Conservation (phyloP, 805 yeast species). For the Komagataella ulmi region DNA sequence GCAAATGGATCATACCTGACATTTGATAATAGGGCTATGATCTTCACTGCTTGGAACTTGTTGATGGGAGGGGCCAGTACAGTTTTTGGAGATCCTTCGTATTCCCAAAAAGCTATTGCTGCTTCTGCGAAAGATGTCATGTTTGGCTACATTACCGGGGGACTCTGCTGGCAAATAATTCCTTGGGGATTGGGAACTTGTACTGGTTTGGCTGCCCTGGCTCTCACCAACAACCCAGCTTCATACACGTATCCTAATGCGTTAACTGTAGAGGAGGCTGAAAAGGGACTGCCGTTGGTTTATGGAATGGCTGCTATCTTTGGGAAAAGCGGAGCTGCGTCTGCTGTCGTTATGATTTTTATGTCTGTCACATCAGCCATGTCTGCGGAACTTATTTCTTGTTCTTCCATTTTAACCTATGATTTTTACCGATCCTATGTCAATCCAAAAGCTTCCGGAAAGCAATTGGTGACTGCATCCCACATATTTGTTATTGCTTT, state of each 20-base stretch:
- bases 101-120: conserved; percentile 18
- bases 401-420: conserved; percentile 24
- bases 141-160: conserved; percentile 18
- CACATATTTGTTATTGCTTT: conserved; percentile 23
- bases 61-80: conserved; percentile 13
- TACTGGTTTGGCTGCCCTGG: conserved; percentile 21
- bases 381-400: conserved; percentile 26
- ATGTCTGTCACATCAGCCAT: conserved; percentile 28
- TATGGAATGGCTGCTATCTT: conserved; percentile 19
- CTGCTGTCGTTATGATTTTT: conserved; percentile 24
- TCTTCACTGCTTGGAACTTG: conserved; percentile 10
- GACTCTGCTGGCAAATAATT: conserved; percentile 18
- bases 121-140: conserved; percentile 13
- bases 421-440: conserved; percentile 25
- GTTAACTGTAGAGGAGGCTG: conserved; percentile 22
- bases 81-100: conserved; percentile 17
- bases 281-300: conserved; percentile 24
- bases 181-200: conserved; percentile 17
- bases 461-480: conserved; percentile 20
- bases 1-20: conserved; percentile 16
- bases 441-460: conserved; percentile 24
- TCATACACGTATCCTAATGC: conserved; percentile 27
- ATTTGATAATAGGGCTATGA: conserved; percentile 18
- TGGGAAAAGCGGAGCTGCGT: conserved; percentile 28
- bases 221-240: conserved; percentile 16